Evolutionary conservation across 2,329 filamentous ascomycete genomes (phyloP), one percentile per base, ranked within the genome.

Genomic region (Stromatinia cepivora): DNA sequence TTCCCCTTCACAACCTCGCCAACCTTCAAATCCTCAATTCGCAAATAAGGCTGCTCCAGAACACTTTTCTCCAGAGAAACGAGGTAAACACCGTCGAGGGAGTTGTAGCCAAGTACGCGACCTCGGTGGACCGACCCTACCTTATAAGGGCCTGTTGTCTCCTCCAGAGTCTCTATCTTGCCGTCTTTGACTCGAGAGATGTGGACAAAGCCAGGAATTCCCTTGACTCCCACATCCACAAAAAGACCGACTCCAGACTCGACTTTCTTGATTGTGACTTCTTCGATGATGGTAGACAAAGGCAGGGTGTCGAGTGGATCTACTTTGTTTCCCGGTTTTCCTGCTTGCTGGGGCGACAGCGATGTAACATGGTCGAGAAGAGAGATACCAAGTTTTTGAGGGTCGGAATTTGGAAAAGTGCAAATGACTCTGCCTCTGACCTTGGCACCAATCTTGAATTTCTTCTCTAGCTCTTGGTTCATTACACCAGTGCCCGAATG

Each of bases 101-200:
- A 84, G 78, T 93, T 98, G 81, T 95, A 98, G 11, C 93, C 91
- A 56, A 97, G 82, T 13, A 99, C 85, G 71, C 95, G 89, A 53
- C 91, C 93, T 65, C 89, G 87, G 80, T 99, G 95, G 22, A 86
- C 87, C 0, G 93, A 90, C 53, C 88, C 93, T 28, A 91, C 78
- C 79, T 93, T 92, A 82, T 89, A 97, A 3, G 90, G 85, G 0
- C 95, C 95, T 25, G 88, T 89, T 4, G 88, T 84, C 72, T 92
- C 88, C 20, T 92, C 92, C 7, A 99, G 83, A 1, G 87, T 87
- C 72, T 98, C 95, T 66, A 97, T 86, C 79, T 95, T 97, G 74
- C 90, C 90, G 78, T 99, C 94, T 70, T 94, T 91, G 71, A 99
- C 87, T 72, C 92, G 88, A 0, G 95, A 99, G 73, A 99, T 96